Conservation (phyloP, 2,329 filamentous ascomycete genomes). For the Clarireedia sp. region DNA sequence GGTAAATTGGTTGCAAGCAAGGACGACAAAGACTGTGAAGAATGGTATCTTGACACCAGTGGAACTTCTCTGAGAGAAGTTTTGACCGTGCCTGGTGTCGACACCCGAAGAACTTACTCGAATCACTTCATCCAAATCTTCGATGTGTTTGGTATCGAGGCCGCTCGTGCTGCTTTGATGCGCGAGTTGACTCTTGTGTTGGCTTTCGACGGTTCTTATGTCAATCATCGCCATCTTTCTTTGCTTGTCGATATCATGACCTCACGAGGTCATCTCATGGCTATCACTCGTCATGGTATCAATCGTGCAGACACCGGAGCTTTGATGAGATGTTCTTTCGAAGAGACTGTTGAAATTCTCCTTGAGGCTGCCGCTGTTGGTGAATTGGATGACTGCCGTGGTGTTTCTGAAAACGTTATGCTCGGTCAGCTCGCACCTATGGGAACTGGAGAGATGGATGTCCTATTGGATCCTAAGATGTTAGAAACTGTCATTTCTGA, state of each 20-base stretch:
- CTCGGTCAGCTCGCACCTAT: constrained; percentile 94
- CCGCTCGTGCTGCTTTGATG: constrained; percentile 76
- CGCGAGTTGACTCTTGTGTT: constrained; percentile 86
- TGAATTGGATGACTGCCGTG: constrained; percentile 93
- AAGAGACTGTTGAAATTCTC: constrained; percentile 97
- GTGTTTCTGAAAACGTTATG: constrained; percentile 98
- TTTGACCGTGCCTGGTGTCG: constrained; percentile 79
- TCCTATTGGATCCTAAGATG: constrained; percentile 90
- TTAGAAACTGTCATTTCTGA: constrained; percentile 90
- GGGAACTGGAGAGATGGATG: constrained; percentile 92
- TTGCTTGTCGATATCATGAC: constrained; percentile 98
- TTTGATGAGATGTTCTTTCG: constrained; percentile 98
- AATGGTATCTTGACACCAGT: constrained; percentile 94
- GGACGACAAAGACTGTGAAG: constrained; percentile 66
- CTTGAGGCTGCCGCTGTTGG: constrained; percentile 90
- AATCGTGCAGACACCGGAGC: constrained; percentile 97
- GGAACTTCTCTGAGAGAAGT: constrained; percentile 82
- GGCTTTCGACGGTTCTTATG: constrained; percentile 97
- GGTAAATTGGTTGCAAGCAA: constrained; percentile 70
- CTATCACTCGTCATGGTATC: constrained; percentile 96
- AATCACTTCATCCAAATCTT: constrained; percentile 96
- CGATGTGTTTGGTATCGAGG: constrained; percentile 93
- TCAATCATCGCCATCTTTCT: constrained; percentile 96
- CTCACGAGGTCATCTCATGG: constrained; percentile 85
- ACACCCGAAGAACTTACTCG: constrained; percentile 77